Evolutionary conservation across 2,329 filamentous ascomycete species (phyloP).

Genomic region (Cyphellophora attinorum): DNA sequence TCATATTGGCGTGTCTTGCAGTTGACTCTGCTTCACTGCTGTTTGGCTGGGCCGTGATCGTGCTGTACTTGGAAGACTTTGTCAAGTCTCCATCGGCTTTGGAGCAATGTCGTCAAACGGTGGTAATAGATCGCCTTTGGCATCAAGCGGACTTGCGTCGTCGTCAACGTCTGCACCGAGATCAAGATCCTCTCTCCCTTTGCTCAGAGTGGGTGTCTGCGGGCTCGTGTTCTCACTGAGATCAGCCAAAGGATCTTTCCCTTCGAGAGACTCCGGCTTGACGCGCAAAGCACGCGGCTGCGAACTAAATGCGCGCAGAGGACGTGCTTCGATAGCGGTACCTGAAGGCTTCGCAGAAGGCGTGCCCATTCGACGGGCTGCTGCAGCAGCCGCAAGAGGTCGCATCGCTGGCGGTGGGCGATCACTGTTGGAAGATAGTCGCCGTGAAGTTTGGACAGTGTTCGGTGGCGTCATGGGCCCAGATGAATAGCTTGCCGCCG

Average conservation of each 20-base stretch:
- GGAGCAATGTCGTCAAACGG: background rate
- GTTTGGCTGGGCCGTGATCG: too few species aligned
- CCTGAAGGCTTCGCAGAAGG: slow-evolving; percentile 24
- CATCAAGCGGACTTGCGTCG: slow-evolving; percentile 13
- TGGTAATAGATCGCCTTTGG: background rate
- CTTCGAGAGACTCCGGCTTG: slow-evolving; percentile 4
- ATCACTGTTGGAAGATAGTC: slow-evolving; percentile 24
- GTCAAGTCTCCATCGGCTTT: too few species aligned
- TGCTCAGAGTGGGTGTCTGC: slow-evolving; percentile 23
- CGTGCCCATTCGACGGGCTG: slow-evolving; percentile 8
- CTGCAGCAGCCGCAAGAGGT: slow-evolving; percentile 12
- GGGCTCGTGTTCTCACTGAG: slow-evolving; percentile 10
- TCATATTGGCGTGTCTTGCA: too few species aligned
- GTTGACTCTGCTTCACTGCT: too few species aligned
- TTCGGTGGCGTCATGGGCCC: slow-evolving; percentile 86
- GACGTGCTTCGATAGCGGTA: slow-evolving; percentile 9
- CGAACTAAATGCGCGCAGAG: slow-evolving; percentile 13
- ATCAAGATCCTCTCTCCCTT: slow-evolving; percentile 46
- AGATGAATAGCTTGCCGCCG: slow-evolving; percentile 51
- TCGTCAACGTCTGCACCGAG: slow-evolving; percentile 42
- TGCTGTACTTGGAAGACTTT: too few species aligned
- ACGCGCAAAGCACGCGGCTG: slow-evolving; percentile 11
- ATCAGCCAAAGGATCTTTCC: slow-evolving; percentile 7
- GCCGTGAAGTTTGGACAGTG: slow-evolving; percentile 55
- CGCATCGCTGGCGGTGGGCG: slow-evolving; percentile 22